Percentiles rank a stretch among this genome's conserved stretches.
Evolutionary conservation across 352 stramenopile species (phyloP).

Genomic region (Phytopythium cucurbitacearum): DNA sequence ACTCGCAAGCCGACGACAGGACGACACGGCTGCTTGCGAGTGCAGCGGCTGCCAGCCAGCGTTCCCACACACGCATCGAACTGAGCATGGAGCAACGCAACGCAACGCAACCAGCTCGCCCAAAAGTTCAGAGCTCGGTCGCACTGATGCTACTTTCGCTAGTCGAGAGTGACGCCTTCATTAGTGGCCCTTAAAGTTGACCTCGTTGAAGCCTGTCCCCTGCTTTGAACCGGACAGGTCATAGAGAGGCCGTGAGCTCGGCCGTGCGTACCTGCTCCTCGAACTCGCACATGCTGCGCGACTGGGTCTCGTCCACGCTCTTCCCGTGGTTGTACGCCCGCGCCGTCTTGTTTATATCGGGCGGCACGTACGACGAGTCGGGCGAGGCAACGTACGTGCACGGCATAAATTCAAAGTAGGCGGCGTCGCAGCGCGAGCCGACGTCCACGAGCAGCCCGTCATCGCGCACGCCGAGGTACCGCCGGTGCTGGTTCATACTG

Average conservation of each 20-base stretch:
- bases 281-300: slow-evolving; percentile 56
- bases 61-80: too few species aligned
- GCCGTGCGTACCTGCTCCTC: slow-evolving; percentile 23
- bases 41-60: too few species aligned
- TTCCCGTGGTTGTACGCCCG: slow-evolving; percentile 50
- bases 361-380: slow-evolving; percentile 22
- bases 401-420: slow-evolving; percentile 63
- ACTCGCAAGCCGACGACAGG: too few species aligned
- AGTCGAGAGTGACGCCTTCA: too few species aligned
- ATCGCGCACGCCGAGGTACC: slow-evolving; percentile 63
- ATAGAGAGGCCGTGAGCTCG: slow-evolving; percentile 1
- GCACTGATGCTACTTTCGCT: too few species aligned
- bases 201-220: background rate
- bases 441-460: slow-evolving; percentile 64
- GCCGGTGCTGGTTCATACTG: slow-evolving; percentile 81
- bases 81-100: too few species aligned
- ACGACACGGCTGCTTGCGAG: too few species aligned
- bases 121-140: too few species aligned
- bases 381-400: background rate
- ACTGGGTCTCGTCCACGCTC: slow-evolving; percentile 42
- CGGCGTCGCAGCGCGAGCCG: slow-evolving; percentile 57
- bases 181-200: too few species aligned
- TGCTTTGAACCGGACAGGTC: background rate
- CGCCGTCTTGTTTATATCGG: slow-evolving; percentile 45
- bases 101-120: too few species aligned